Percentiles rank a stretch among this genome's conserved stretches.
Conservation (phyloP, 495 filamentous ascomycete species). For the Oleoguttula mirabilis region DNA sequence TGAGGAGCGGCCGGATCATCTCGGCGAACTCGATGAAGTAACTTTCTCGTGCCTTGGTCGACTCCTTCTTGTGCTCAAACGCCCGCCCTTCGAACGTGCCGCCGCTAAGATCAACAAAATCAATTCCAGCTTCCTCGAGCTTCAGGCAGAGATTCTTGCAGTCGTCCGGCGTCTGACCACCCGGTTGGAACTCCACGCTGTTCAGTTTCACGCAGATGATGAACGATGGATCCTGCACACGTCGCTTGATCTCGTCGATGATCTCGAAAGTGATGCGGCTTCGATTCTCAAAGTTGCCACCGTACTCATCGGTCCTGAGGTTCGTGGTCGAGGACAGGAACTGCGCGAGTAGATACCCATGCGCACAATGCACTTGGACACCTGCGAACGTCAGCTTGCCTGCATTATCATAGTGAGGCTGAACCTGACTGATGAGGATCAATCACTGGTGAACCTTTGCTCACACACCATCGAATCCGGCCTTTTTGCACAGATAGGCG, state of each 20-base stretch:
- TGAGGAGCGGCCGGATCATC: slow-evolving; percentile 40
- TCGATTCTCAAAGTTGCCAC: slow-evolving; percentile 26
- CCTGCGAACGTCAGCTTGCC: too few relatives aligned
- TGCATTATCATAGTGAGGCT: too few relatives aligned
- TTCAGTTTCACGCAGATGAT: slow-evolving; percentile 56
- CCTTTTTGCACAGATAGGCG: slow-evolving; percentile 17
- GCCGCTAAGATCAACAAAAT: slow-evolving; percentile 53
- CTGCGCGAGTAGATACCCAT: slow-evolving; percentile 29
- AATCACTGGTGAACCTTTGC: too few relatives aligned
- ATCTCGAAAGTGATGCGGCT: slow-evolving; percentile 27
- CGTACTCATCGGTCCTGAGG: slow-evolving; percentile 27
- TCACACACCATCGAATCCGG: slow-evolving; percentile 23
- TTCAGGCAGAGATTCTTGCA: slow-evolving; percentile 39
- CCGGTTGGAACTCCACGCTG: slow-evolving; percentile 53
- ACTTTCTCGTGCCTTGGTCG: slow-evolving; percentile 45
- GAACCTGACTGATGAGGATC: too few relatives aligned
- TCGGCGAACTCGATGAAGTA: slow-evolving; percentile 59
- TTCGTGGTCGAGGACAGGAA: slow-evolving; percentile 29
- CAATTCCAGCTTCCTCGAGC: slow-evolving; percentile 44
- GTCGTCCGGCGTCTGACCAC: slow-evolving; percentile 46
- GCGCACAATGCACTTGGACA: slow-evolving; percentile 26
- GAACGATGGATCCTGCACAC: slow-evolving; percentile 31
- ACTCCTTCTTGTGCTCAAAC: slow-evolving; percentile 42
- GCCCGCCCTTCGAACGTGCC: slow-evolving; percentile 50
- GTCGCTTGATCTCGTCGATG: slow-evolving; percentile 20